Conservation (phyloP, 1,284 basidiomycete genomes). For the Ceratobasidium sp. region DNA sequence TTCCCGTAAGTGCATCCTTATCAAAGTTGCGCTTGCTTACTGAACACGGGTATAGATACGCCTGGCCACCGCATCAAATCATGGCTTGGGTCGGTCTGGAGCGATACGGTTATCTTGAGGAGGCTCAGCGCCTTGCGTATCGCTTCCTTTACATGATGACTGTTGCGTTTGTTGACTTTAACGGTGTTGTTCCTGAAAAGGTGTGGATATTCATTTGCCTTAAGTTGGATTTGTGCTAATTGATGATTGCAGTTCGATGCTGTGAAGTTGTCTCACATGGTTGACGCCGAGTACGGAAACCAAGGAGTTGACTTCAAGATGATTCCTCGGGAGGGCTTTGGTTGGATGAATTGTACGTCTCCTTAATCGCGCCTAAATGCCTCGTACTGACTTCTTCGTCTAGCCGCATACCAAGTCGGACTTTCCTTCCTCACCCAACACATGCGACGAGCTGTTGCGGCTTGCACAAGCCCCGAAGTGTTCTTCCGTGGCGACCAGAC, state of each 20-base stretch:
- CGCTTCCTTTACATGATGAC: conserved; percentile 99
- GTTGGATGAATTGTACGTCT: conserved; percentile 86
- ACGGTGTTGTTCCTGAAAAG: conserved; percentile 97
- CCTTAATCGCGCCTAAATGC: too few species aligned
- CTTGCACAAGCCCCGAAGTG: conserved; percentile 88
- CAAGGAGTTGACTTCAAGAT: conserved; percentile 97
- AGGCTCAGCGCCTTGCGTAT: conserved; percentile 91
- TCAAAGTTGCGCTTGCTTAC: conserved; percentile 57
- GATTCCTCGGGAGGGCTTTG: conserved; percentile 95
- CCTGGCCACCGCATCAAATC: conserved; percentile 94
- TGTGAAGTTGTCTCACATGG: conserved; percentile 90
- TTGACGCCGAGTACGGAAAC: conserved; percentile 98
- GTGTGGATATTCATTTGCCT: conserved; percentile 50
- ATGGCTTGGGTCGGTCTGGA: conserved; percentile 97
- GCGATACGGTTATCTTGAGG: conserved; percentile 92
- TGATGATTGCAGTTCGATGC: conserved; percentile 77
- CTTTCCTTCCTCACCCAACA: conserved; percentile 91
- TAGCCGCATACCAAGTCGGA: conserved; percentile 92
- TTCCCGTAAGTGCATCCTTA: conserved; percentile 66
- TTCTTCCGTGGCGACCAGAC: conserved; percentile 62
- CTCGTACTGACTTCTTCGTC: background rate
- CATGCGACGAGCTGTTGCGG: conserved; percentile 92
- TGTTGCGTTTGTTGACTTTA: conserved; percentile 91
- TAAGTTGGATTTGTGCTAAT: conserved; percentile 18
- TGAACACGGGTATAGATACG: conserved; percentile 41